These are phyloP conservation scores for Mucor irregularis DNA, from an alignment of 371 early-diverging fungal genomes.

Conservation along the genomic window DNA sequence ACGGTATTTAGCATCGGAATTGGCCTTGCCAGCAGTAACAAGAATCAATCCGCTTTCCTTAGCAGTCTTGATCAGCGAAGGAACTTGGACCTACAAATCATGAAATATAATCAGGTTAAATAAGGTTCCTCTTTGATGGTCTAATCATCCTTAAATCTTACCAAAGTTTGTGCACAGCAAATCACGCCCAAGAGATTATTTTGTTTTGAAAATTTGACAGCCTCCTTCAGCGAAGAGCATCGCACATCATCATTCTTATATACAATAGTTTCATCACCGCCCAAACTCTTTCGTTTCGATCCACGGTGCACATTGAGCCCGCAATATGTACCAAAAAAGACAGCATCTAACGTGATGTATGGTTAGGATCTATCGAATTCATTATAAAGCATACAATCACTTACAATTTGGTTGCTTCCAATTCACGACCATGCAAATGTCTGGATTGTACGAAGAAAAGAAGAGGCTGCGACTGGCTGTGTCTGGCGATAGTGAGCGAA, in stretches of 20 bases:
- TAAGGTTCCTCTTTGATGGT: neutral
- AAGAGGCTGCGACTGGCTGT: slow-evolving; percentile 48
- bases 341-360: slow-evolving; percentile 62
- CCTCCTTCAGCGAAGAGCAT: slow-evolving; percentile 67
- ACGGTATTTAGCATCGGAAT: slow-evolving; percentile 61
- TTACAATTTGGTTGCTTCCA: slow-evolving; percentile 97
- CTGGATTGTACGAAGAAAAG: slow-evolving; percentile 88
- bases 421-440: slow-evolving; percentile 88
- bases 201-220: slow-evolving; percentile 70
- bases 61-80: slow-evolving; percentile 81
- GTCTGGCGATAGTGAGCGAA: slow-evolving; percentile 39
- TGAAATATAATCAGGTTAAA: neutral
- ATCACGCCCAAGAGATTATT: slow-evolving; percentile 87
- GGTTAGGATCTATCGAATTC: neutral
- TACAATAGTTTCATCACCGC: slow-evolving; percentile 20
- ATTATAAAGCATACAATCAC: slow-evolving; percentile 14
- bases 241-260: slow-evolving; percentile 37
- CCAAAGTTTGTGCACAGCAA: slow-evolving; percentile 84
- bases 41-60: slow-evolving; percentile 90
- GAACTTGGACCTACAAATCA: slow-evolving; percentile 70
- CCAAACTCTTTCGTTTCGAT: slow-evolving; percentile 32
- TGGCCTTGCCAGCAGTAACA: slow-evolving; percentile 81
- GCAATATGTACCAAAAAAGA: slow-evolving; percentile 81
- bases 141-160: slow-evolving; percentile 30
- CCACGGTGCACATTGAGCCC: slow-evolving; percentile 67